These are phyloP conservation scores for Penstemon eatonii DNA, from an alignment of 257 asterid genomes.

Conservation along the genomic window DNA sequence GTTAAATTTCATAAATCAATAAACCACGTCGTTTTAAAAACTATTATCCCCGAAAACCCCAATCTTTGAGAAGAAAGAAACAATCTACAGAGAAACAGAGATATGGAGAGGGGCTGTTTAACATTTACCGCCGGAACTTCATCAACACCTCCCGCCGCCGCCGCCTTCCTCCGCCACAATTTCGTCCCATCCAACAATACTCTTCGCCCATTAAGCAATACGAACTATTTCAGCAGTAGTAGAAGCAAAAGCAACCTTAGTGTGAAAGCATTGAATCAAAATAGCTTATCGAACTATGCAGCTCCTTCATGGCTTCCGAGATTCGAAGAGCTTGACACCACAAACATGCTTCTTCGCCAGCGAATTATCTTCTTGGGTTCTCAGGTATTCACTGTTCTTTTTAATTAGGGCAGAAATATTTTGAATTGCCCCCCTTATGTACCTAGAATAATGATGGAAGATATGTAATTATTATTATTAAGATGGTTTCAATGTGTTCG, in stretches of 20 bases:
- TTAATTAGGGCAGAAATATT: not conserved
- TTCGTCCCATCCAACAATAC: slow-evolving; percentile 19
- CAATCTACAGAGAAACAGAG: not conserved
- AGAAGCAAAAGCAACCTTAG: slow-evolving; percentile 15
- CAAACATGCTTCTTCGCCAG: slow-evolving; percentile 98
- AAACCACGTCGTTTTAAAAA: not conserved
- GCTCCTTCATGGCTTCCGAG: slow-evolving; percentile 89
- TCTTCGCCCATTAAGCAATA: not conserved
- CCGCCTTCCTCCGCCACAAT: slow-evolving; percentile 27
- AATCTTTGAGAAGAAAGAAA: not conserved
- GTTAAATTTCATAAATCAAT: not conserved
- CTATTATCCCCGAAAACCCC: not conserved
- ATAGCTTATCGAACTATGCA: slow-evolving; percentile 47
- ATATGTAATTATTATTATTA: too few species aligned
- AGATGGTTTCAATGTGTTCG: not conserved
- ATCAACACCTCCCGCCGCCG: slow-evolving; percentile 34
- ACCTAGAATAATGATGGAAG: not conserved
- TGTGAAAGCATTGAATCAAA: slow-evolving; percentile 42
- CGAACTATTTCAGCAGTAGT: not conserved
- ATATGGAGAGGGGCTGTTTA: slow-evolving; percentile 46
- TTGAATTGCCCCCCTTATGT: not conserved
- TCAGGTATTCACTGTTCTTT: slow-evolving; percentile 44
- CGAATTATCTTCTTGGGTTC: slow-evolving; percentile 88
- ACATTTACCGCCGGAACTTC: slow-evolving; percentile 34
- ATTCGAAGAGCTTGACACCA: slow-evolving; percentile 94